Evolutionary conservation across 768 basidiomycete species (phyloP).

Genomic region (Phylloporus rhodoxanthus): DNA sequence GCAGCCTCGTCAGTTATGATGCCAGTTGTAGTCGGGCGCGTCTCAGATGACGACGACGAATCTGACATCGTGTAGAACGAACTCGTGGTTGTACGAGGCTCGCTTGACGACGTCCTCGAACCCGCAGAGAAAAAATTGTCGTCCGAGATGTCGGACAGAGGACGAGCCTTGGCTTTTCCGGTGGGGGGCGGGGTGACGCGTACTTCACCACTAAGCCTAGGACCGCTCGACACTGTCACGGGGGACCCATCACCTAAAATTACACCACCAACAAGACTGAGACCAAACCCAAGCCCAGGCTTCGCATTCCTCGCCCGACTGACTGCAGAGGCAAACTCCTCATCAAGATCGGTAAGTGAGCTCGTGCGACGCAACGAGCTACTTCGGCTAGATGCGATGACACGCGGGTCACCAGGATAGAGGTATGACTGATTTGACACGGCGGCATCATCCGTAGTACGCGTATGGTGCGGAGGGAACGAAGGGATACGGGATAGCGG

Average conservation of each 20-base stretch:
- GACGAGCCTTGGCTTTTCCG: slow-evolving; percentile 26
- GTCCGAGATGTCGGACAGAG: slow-evolving; percentile 34
- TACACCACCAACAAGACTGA: slow-evolving; percentile 37
- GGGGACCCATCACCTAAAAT: slow-evolving; percentile 52
- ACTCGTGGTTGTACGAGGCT: slow-evolving; percentile 20
- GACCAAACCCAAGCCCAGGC: slow-evolving; percentile 40
- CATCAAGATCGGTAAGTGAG: slow-evolving; percentile 71
- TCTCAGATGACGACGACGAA: slow-evolving; percentile 31
- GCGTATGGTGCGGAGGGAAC: slow-evolving; percentile 52
- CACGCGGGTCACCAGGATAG: slow-evolving; percentile 67
- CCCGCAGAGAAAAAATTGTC: slow-evolving; percentile 45
- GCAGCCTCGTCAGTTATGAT: slow-evolving; percentile 36
- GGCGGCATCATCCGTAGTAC: slow-evolving; percentile 69
- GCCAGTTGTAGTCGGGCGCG: slow-evolving; percentile 25
- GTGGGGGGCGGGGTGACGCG: slow-evolving; percentile 44
- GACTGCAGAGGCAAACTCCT: slow-evolving; percentile 46
- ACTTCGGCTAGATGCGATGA: slow-evolving; percentile 63
- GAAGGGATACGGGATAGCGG: slow-evolving; percentile 41
- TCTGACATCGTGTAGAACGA: slow-evolving; percentile 34
- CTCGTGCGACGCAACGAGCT: slow-evolving; percentile 58
- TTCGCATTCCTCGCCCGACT: slow-evolving; percentile 37
- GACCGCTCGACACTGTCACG: slow-evolving; percentile 68
- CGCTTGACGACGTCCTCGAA: slow-evolving; percentile 30
- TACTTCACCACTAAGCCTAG: slow-evolving; percentile 39
- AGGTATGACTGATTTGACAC: slow-evolving; percentile 61